phyloP scores from a whole-genome alignment of 2,329 filamentous ascomycete species.

The Sporothrix curviconia region DNA sequence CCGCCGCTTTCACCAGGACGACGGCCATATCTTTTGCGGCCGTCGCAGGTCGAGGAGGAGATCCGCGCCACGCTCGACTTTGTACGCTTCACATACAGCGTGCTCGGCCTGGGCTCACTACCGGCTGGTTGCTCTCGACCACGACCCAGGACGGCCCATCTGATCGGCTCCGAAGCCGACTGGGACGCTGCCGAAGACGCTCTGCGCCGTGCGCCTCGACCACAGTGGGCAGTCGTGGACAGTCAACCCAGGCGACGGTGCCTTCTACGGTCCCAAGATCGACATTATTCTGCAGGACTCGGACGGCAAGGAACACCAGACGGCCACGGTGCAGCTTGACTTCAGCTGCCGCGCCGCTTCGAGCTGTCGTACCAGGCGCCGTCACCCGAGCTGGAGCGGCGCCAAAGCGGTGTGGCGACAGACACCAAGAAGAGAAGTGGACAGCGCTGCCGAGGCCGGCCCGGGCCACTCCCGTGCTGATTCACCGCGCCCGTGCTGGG shows the following conservation, averaged over 20 bases:
- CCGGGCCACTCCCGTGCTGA: constrained; percentile 66
- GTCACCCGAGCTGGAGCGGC: constrained; percentile 54
- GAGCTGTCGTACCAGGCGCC: constrained; percentile 67
- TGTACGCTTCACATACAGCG: constrained; percentile 63
- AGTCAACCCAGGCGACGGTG: constrained; percentile 74
- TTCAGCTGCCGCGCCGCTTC: constrained; percentile 80
- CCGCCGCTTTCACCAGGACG: constrained; percentile 90
- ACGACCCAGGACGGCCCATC: constrained; percentile 62
- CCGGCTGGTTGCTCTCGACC: constrained; percentile 70
- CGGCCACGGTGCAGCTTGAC: constrained; percentile 82
- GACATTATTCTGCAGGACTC: constrained; percentile 76
- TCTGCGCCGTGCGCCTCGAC: constrained; percentile 55
- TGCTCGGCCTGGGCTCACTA: constrained; percentile 67
- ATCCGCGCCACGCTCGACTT: constrained; percentile 69
- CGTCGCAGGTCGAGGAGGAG: constrained; percentile 66
- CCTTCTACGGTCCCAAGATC: constrained; percentile 89
- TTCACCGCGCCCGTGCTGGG: constrained; percentile 81
- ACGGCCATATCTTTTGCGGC: constrained; percentile 83
- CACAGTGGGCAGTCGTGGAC: constrained; percentile 62
- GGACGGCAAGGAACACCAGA: constrained; percentile 79
- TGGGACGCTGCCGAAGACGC: constrained; percentile 64
- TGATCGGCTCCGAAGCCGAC: constrained; percentile 65
- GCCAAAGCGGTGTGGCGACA: no score
- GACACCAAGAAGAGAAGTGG: no score
- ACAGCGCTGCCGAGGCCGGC: constrained; percentile 48